phyloP scores from a whole-genome alignment of 1,139 yeast genomes.

The Suhomyces chickasaworum region DNA sequence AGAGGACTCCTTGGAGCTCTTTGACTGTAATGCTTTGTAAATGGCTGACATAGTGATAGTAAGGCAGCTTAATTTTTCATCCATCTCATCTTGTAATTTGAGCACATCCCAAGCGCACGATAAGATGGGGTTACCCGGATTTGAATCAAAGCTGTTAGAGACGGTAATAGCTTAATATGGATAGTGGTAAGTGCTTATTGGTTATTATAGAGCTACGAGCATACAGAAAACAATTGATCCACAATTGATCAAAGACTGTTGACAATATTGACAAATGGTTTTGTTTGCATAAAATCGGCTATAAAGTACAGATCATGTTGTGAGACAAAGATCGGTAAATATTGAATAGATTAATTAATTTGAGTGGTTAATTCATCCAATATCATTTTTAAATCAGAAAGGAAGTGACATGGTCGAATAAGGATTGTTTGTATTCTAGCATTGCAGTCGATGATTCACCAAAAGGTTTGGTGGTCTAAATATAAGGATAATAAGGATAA shows the following conservation, averaged over 20 bases:
- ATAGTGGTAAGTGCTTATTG: too few species aligned
- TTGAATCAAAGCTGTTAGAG: too few species aligned
- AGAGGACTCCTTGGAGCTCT: slow-evolving; percentile 43
- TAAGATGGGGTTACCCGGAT: slow-evolving; percentile 12
- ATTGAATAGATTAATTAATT: background rate
- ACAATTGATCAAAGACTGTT: too few species aligned
- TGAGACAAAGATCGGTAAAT: background rate
- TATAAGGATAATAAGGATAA: background rate
- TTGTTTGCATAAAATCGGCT: slow-evolving; percentile 4
- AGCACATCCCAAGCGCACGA: slow-evolving; percentile 2
- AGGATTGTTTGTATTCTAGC: slow-evolving; percentile 1
- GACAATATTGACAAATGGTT: background rate
- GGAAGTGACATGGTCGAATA: slow-evolving; percentile 5
- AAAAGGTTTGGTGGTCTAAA: background rate
- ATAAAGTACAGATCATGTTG: slow-evolving; percentile 7
- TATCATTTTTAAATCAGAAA: background rate
- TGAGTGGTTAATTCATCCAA: background rate
- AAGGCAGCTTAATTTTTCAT: slow-evolving; percentile 12
- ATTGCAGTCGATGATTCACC: background rate
- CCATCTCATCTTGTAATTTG: slow-evolving; percentile 12
- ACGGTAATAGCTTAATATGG: too few species aligned
- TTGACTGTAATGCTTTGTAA: slow-evolving; percentile 67
- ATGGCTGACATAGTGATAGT: slow-evolving; percentile 55
- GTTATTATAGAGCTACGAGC: too few species aligned
- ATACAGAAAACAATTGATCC: background rate